Percentiles rank a stretch among this genome's conserved stretches.
These are phyloP conservation scores for Fusarium brevicatenulatum DNA, from an alignment of 2,329 filamentous ascomycete genomes.

Conservation along the genomic window DNA sequence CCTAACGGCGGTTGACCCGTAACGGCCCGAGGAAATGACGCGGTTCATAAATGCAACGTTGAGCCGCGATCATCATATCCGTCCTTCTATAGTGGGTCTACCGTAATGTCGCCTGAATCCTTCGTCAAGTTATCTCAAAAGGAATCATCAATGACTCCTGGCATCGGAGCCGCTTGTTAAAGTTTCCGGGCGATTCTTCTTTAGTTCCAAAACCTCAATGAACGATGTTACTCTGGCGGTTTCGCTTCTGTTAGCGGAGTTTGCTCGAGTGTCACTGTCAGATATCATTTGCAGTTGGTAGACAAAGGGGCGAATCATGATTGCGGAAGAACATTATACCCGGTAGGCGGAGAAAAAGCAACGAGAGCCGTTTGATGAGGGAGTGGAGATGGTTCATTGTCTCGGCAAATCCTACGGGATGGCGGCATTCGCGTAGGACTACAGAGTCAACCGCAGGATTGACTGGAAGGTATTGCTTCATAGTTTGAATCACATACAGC, in stretches of 20 bases:
- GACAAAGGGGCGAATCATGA: neutral
- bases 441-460: too few species aligned
- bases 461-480: too few species aligned
- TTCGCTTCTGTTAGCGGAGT: neutral
- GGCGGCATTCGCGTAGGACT: neutral
- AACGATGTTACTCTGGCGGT: neutral
- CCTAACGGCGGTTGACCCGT: neutral
- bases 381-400: neutral
- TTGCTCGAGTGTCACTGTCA: neutral
- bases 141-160: neutral
- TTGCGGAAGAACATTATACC: rapidly evolving
- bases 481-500: too few species aligned
- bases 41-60: neutral
- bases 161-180: neutral
- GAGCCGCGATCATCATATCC: neutral
- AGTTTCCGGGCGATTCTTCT: neutral
- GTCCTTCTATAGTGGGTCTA: neutral
- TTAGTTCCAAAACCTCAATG: rapidly evolving
- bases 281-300: neutral
- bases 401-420: neutral
- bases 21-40: neutral
- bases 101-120: neutral
- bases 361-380: neutral
- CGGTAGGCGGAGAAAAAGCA: neutral
- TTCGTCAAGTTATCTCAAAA: too few species aligned